A percentile compares a stretch with the other conserved stretches of the same genome.
phyloP scores from a whole-genome alignment of 352 stramenopile genomes.

The Pythium oligandrum region DNA sequence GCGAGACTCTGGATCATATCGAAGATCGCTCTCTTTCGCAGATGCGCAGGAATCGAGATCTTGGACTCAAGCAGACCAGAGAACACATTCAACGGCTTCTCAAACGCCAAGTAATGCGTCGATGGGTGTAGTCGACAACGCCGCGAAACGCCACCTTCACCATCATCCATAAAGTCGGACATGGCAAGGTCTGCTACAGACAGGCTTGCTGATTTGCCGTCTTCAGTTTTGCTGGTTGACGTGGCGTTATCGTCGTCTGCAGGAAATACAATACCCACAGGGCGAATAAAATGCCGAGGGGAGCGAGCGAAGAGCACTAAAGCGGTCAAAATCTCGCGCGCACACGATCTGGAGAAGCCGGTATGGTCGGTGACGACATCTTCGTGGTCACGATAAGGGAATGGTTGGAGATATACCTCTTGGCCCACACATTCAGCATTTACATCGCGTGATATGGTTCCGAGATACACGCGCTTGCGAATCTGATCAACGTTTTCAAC shows the following conservation, averaged over 20 bases:
- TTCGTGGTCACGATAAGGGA: constrained; percentile 68
- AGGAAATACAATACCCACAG: constrained; percentile 72
- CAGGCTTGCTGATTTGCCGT: too few species aligned
- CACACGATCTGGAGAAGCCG: constrained; percentile 45
- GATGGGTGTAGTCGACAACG: constrained; percentile 23
- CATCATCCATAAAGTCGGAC: constrained; percentile 3
- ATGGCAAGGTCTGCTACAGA: too few species aligned
- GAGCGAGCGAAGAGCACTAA: constrained; percentile 36
- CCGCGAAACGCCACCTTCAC: not conserved
- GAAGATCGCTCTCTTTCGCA: constrained; percentile 68
- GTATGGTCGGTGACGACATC: constrained; percentile 38
- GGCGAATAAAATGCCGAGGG: constrained; percentile 49
- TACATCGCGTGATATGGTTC: constrained; percentile 28
- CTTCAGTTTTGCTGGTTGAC: too few species aligned
- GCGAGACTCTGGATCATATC: constrained; percentile 61
- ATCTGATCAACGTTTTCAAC: constrained; percentile 44
- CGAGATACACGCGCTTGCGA: constrained; percentile 65
- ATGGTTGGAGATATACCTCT: constrained; percentile 69
- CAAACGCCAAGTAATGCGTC: constrained; percentile 76
- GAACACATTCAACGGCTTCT: constrained; percentile 74
- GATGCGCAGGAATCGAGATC: constrained; percentile 27
- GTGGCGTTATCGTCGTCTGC: constrained; percentile 18
- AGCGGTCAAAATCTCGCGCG: constrained; percentile 49
- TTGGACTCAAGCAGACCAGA: constrained; percentile 69
- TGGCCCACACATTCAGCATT: constrained; percentile 13